A percentile compares a stretch with the other conserved stretches of the same genome.
Conservation (phyloP, 1,284 basidiomycete genomes). For the Melampsora americana region DNA sequence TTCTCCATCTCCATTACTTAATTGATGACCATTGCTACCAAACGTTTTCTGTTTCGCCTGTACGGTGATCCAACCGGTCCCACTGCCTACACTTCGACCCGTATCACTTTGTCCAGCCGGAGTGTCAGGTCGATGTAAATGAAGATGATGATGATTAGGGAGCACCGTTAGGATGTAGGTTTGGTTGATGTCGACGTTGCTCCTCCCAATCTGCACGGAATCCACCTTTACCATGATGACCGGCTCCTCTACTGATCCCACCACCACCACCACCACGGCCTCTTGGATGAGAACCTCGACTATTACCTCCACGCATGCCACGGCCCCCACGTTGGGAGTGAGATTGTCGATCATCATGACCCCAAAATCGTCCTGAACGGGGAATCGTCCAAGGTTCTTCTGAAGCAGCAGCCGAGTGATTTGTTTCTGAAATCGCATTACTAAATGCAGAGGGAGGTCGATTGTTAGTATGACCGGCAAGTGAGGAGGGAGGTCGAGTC, state of each 20-base stretch:
- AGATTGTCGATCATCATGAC: conserved; percentile 33
- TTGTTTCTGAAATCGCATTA: conserved; percentile 15
- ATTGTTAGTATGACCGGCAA: background rate
- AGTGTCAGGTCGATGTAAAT: conserved; percentile 13
- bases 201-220: conserved; percentile 23
- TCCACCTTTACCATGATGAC: conserved; percentile 4
- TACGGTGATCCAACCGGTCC: conserved; percentile 37
- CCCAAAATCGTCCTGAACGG: conserved; percentile 36
- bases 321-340: conserved; percentile 19
- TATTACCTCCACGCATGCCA: background rate
- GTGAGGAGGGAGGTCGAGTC: conserved; percentile 22
- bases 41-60: conserved; percentile 25
- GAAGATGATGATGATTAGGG: background rate
- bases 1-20: conserved; percentile 12
- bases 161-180: conserved; percentile 3
- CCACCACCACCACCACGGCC: background rate
- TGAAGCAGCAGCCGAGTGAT: conserved; percentile 3
- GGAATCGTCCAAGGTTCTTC: conserved; percentile 35
- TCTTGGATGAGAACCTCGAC: background rate
- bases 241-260: background rate
- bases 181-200: conserved; percentile 2
- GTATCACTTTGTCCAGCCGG: conserved; percentile 36
- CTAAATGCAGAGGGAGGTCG: conserved; percentile 12
- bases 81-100: conserved; percentile 22
- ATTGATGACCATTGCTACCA: background rate